Conservation (phyloP, 2,329 filamentous ascomycete genomes). For the Aspergillus sp. region DNA sequence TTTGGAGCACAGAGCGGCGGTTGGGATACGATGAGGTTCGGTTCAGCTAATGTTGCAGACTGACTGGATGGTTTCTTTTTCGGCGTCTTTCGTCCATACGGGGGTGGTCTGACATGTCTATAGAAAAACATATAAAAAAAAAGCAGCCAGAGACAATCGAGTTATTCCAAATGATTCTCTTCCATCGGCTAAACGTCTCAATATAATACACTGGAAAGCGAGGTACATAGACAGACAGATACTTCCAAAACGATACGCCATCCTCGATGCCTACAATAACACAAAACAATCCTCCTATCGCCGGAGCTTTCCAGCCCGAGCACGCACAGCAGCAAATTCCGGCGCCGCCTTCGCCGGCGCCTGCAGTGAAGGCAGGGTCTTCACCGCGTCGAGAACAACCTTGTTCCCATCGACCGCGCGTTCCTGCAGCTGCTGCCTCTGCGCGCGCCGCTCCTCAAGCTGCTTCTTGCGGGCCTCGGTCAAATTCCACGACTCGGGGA, state of each 20-base stretch:
- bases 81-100: constrained; percentile 5
- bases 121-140: constrained; percentile 23
- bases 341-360: constrained; percentile 15
- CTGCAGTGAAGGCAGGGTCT: constrained; percentile 24
- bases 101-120: constrained; percentile 1
- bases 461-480: constrained; percentile 57
- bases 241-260: constrained; percentile 23
- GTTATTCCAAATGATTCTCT: no score
- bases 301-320: no score
- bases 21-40: no score
- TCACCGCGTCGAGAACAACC: constrained; percentile 27
- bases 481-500: constrained; percentile 77
- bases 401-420: constrained; percentile 50
- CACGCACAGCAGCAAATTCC: constrained; percentile 17
- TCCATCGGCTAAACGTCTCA: no score
- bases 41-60: no score
- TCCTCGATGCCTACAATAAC: constrained; percentile 22
- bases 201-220: constrained; percentile 19
- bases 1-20: no score
- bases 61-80: no score
- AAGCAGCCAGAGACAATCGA: constrained; percentile 21
- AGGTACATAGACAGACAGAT: constrained; percentile 9
- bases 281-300: constrained; percentile 15
- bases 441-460: constrained; percentile 52
- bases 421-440: constrained; percentile 49